Conservation (phyloP, 352 stramenopile genomes). For the Globisporangium abappressorium region DNA sequence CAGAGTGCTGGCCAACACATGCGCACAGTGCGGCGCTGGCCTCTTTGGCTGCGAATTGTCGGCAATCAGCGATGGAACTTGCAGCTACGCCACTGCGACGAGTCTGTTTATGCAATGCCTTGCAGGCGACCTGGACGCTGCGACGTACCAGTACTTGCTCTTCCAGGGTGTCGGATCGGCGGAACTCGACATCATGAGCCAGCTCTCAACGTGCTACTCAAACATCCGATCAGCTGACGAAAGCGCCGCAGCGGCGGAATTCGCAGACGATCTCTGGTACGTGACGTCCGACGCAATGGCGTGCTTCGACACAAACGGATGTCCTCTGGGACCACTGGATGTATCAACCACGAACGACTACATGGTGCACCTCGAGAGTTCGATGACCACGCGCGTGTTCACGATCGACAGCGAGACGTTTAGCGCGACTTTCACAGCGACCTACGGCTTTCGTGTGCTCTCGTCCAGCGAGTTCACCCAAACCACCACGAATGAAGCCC, state of each 20-base stretch:
- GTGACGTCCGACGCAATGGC: slow-evolving; percentile 14
- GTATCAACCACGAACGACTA: not conserved
- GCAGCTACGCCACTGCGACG: slow-evolving; percentile 7
- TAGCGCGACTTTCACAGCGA: slow-evolving; percentile 16
- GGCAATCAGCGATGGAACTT: slow-evolving; percentile 8
- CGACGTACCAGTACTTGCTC: not conserved
- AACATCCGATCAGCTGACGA: not conserved
- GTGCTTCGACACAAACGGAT: slow-evolving; percentile 21
- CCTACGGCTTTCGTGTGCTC: slow-evolving; percentile 19
- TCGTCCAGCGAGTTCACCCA: slow-evolving; percentile 13
- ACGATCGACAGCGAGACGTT: slow-evolving; percentile 11
- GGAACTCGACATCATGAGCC: not conserved
- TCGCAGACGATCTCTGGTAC: slow-evolving; percentile 25
- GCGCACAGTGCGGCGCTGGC: slow-evolving; percentile 4
- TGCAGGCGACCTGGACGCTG: not conserved
- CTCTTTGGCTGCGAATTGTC: slow-evolving; percentile 11
- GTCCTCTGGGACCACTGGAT: slow-evolving; percentile 23
- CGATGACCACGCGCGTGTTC: slow-evolving; percentile 3
- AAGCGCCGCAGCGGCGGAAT: not conserved
- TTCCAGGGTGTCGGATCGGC: not conserved
- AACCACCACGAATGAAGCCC: slow-evolving; percentile 3
- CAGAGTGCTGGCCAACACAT: slow-evolving; percentile 6
- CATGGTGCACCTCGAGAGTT: slow-evolving; percentile 21
- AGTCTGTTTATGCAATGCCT: slow-evolving; percentile 9
- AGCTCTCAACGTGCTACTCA: not conserved